Percentiles rank a stretch among this genome's conserved stretches.
These are phyloP conservation scores for Nitzschia sp. DNA, from an alignment of 108 stramenopile species.

Conservation along the genomic window DNA sequence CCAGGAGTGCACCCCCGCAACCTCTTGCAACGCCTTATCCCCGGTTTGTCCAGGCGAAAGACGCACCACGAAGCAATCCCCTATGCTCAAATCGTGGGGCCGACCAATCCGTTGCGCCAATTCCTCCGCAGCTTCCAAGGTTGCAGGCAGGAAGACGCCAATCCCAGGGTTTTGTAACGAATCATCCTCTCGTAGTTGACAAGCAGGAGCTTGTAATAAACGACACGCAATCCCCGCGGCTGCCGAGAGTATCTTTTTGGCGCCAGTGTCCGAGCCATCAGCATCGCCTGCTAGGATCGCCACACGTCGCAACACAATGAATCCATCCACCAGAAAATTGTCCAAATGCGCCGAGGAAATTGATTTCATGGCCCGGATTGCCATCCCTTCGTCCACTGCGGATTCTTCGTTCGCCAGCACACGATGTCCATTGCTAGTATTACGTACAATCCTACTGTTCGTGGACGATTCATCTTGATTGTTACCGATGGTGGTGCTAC, in stretches of 20 bases:
- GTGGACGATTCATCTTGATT: not conserved
- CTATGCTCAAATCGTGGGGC: not conserved
- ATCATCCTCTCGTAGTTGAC: not conserved
- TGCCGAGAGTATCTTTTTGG: not conserved
- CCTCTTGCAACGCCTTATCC: not conserved
- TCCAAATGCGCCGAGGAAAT: conserved; percentile 39
- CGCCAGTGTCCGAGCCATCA: not conserved
- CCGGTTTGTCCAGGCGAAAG: not conserved
- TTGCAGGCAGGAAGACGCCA: not conserved
- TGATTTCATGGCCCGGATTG: conserved; percentile 23
- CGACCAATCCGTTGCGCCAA: not conserved
- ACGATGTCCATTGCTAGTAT: not conserved
- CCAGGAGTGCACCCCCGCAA: not conserved
- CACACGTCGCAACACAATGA: conserved; percentile 12
- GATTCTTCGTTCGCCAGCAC: not conserved
- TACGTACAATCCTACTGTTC: not conserved
- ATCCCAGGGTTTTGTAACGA: not conserved
- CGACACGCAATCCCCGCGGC: not conserved
- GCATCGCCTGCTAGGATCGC: not conserved
- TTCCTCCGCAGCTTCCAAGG: not conserved
- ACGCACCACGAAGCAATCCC: not conserved
- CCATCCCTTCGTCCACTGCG: conserved; percentile 15
- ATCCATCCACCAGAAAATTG: conserved; percentile 9
- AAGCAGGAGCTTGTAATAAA: not conserved
- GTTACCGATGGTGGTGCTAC: not conserved